A percentile compares a stretch with the other conserved stretches of the same genome.
Conservation (phyloP, 208 protist genomes). For the Lotmaria passim region DNA sequence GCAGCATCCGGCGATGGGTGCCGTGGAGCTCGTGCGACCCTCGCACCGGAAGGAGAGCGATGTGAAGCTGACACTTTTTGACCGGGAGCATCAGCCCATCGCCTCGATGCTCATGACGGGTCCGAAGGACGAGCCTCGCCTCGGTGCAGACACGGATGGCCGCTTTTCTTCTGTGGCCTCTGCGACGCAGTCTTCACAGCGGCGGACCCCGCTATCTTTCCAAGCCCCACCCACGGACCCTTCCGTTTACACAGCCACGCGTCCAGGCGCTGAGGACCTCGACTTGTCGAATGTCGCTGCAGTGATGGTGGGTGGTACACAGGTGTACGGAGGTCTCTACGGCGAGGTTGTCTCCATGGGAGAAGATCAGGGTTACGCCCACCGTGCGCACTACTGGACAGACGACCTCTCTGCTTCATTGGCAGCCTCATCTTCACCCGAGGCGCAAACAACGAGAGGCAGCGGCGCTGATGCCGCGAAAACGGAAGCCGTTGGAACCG, state of each 20-base stretch:
- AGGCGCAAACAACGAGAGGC: background rate
- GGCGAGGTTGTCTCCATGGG: constrained; percentile 35
- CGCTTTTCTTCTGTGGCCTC: background rate
- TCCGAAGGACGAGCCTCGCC: background rate
- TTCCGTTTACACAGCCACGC: background rate
- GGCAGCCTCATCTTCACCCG: background rate
- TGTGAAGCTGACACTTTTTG: constrained; percentile 76
- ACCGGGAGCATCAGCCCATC: constrained; percentile 47
- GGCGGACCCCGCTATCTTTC: constrained; percentile 12
- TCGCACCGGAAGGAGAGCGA: constrained; percentile 65
- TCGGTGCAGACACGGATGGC: constrained; percentile 3
- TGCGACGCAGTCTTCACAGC: background rate
- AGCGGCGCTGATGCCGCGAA: background rate
- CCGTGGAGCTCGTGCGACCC: constrained; percentile 68
- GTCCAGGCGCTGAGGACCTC: background rate
- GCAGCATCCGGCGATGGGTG: constrained; percentile 64
- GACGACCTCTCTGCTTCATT: background rate
- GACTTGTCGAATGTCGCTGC: background rate
- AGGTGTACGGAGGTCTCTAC: constrained; percentile 49
- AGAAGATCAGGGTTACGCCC: constrained; percentile 34
- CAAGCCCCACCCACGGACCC: background rate
- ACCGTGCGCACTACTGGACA: constrained; percentile 40
- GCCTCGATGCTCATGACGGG: constrained; percentile 77
- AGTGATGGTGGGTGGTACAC: constrained; percentile 26
- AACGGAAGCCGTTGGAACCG: background rate